These are phyloP conservation scores for Cystoderma amianthinum DNA, from an alignment of 768 basidiomycete species.

Conservation along the genomic window DNA sequence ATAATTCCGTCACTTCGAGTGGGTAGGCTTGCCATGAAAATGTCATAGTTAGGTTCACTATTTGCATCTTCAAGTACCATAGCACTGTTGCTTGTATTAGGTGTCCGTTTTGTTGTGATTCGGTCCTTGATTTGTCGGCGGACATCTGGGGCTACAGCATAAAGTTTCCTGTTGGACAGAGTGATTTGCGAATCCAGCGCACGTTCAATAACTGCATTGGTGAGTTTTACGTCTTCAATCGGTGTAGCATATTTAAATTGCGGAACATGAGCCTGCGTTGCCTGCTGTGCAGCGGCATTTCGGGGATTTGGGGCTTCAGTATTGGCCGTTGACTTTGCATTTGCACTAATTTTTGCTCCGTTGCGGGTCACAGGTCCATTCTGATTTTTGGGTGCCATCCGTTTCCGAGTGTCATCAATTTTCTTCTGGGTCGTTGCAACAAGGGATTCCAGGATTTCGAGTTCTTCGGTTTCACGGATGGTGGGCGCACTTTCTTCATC, in stretches of 20 bases:
- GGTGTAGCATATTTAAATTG: constrained; percentile 2
- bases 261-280: too few relatives aligned
- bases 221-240: constrained; percentile 11
- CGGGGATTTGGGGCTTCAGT: background rate
- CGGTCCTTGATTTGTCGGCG: constrained; percentile 14
- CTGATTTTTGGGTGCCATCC: background rate
- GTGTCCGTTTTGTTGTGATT: constrained; percentile 10
- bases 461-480: too few relatives aligned
- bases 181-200: constrained; percentile 11
- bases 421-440: too few relatives aligned
- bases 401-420: too few relatives aligned
- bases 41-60: background rate
- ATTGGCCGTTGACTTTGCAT: too few relatives aligned
- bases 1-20: too few relatives aligned
- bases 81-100: constrained; percentile 8
- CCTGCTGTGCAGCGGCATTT: too few relatives aligned
- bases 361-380: too few relatives aligned
- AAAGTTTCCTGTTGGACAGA: too few relatives aligned
- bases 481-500: background rate
- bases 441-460: too few relatives aligned
- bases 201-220: constrained; percentile 5
- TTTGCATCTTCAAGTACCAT: background rate
- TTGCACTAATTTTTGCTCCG: background rate
- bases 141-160: constrained; percentile 11
- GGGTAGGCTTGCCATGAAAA: too few relatives aligned